Evolutionary conservation across 2,329 filamentous ascomycete genomes (phyloP), one percentile per base, ranked within the genome.

Genomic region (Biscogniauxia marginata): DNA sequence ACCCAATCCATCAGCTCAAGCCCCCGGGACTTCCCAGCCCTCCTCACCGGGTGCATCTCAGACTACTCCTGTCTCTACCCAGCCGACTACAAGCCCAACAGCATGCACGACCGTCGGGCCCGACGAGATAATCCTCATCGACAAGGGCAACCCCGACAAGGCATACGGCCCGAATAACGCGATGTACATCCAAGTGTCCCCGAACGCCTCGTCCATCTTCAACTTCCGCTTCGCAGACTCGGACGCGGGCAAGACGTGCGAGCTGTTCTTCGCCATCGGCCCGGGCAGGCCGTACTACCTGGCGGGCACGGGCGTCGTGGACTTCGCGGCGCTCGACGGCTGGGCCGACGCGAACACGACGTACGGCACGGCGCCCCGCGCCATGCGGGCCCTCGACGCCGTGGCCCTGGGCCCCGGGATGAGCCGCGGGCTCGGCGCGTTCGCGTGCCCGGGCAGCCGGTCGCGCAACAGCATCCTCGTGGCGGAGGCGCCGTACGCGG

Each of bases 201-300:
- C 76, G 18, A 76, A 74, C 54, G 70, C 82, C 49, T 82, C 81
- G 8, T 80, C 81, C 11, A 80, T 89, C 66, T 89, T 87, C 80
- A 88, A 88, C 75, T 90, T 90, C 72, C 84, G 88, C 66, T 82
- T 90, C 46, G 82, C 82, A 1, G 59, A 71, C 3, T 71, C 73
- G 4, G 78, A 84, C 63, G 63, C 74, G 7, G 83, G 82, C 63
- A 83, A 84, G 72, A 82, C 74, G 6, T 90, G 87, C 74, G 81
- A 78, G 54, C 74, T 89, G 7, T 74, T 85, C 55, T 90, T 90
- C 80, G 75, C 88, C 18, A 44, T 65, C 18, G 53, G 54, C 39
- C 11, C 39, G 4, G 48, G n/a, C 9, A 20, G n/a, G 2, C 46
- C 48, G 18, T 63, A 59, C 44, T 58, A 51, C 7, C 54, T 68